Percentiles rank a stretch among this genome's conserved stretches.
Evolutionary conservation across 352 stramenopile genomes (phyloP).

Genomic region (Globisporangium sylvaticum): DNA sequence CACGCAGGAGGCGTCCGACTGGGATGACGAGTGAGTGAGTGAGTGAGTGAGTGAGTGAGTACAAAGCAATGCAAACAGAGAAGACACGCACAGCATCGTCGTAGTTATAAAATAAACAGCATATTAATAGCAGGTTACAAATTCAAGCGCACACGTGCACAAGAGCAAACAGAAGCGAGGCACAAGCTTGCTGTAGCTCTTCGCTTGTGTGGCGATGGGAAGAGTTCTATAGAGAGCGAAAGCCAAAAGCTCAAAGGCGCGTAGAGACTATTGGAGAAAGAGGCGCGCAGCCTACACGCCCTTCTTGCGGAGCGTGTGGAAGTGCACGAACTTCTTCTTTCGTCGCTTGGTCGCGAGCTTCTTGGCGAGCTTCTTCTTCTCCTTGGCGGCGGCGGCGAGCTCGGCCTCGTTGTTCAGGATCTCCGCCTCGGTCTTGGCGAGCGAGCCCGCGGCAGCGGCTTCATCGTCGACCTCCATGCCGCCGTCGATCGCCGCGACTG

Average conservation of each 20-base stretch:
- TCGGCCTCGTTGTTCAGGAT: constrained; percentile 49
- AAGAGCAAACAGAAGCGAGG: not conserved
- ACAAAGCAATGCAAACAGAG: constrained; percentile 1
- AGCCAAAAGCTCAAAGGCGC: not conserved
- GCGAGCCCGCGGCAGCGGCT: constrained; percentile 20
- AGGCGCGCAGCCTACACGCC: constrained; percentile 47
- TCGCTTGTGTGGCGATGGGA: not conserved
- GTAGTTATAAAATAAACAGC: constrained; percentile 55
- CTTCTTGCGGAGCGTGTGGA: constrained; percentile 87
- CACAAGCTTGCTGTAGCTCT: not conserved
- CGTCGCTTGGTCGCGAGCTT: constrained; percentile 41
- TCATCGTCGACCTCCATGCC: constrained; percentile 42
- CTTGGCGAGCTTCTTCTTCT: constrained; percentile 51
- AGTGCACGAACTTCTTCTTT: constrained; percentile 85
- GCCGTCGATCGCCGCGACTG: constrained; percentile 30
- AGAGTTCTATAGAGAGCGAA: constrained; percentile 17
- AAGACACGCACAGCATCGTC: constrained; percentile 1
- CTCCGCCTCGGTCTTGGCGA: constrained; percentile 41
- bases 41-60: not conserved
- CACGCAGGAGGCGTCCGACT: constrained; percentile 48
- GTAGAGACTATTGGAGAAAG: not conserved
- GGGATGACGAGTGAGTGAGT: constrained; percentile 38
- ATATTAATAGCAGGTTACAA: constrained; percentile 50
- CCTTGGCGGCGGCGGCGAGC: constrained; percentile 33
- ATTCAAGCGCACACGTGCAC: constrained; percentile 1